A percentile compares a stretch with the other conserved stretches of the same genome.
Conservation (phyloP, 2,329 filamentous ascomycete genomes). For the Aureobasidium sp. region DNA sequence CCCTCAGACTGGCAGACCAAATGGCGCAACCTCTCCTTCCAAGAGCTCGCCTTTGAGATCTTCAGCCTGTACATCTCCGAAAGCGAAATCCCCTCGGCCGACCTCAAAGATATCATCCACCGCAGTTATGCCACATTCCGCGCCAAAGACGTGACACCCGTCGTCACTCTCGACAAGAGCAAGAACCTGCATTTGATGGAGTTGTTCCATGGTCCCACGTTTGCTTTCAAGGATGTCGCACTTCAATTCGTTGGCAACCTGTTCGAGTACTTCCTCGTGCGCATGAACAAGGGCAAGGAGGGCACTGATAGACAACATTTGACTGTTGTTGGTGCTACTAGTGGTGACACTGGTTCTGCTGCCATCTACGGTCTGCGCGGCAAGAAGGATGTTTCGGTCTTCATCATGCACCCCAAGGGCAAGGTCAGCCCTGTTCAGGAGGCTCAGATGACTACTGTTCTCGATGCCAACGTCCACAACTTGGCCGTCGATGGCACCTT, state of each 20-base stretch:
- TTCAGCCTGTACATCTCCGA: constrained; percentile 81
- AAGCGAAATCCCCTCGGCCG: constrained; percentile 70
- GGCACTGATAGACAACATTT: constrained; percentile 67
- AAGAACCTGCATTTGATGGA: constrained; percentile 79
- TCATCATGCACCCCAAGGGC: constrained; percentile 89
- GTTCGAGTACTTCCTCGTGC: constrained; percentile 78
- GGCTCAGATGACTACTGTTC: constrained; percentile 91
- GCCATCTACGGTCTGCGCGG: constrained; percentile 92
- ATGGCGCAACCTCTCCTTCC: constrained; percentile 74
- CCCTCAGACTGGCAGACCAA: constrained; percentile 56
- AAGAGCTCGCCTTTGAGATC: constrained; percentile 76
- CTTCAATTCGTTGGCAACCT: constrained; percentile 94
- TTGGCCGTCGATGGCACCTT: constrained; percentile 84
- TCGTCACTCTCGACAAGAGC: constrained; percentile 64
- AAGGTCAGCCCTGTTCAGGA: constrained; percentile 89
- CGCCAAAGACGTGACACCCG: constrained; percentile 66
- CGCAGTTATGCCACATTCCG: constrained; percentile 89
- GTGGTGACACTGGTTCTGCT: constrained; percentile 83
- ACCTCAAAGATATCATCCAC: constrained; percentile 76
- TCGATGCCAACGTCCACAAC: constrained; percentile 89
- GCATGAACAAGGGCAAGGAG: constrained; percentile 63
- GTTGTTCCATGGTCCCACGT: constrained; percentile 92
- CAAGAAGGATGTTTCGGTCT: constrained; percentile 94
- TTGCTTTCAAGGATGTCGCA: constrained; percentile 92
- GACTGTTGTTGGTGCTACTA: constrained; percentile 80